Conservation (phyloP, 306 rosid species). For the Medicago arabica region DNA sequence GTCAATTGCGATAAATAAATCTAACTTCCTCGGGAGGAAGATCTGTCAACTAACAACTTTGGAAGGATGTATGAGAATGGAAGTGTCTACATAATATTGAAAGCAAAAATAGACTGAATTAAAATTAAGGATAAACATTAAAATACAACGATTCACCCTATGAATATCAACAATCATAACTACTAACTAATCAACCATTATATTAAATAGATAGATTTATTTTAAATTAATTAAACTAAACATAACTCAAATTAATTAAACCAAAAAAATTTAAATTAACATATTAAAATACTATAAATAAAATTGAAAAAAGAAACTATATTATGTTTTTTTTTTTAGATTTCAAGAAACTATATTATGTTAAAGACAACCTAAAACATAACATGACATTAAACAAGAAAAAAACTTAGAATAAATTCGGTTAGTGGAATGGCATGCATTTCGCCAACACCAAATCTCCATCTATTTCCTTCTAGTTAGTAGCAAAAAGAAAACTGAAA, state of each 20-base stretch:
- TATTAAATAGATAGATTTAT: neutral
- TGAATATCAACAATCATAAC: neutral
- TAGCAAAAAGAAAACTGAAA: conserved; percentile 41
- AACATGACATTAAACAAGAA: conserved; percentile 10
- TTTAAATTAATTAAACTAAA: neutral
- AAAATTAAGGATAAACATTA: neutral
- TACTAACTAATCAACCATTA: neutral
- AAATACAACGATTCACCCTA: neutral
- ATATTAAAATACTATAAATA: conserved; percentile 25
- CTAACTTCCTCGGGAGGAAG: neutral
- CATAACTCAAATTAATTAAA: neutral
- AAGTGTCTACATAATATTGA: neutral
- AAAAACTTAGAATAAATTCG: neutral
- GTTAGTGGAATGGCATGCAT: too few species aligned
- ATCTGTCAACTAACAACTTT: neutral
- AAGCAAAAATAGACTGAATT: neutral
- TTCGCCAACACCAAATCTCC: too few species aligned
- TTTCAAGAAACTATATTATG: neutral
- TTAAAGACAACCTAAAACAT: conserved; percentile 33
- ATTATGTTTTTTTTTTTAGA: too few species aligned
- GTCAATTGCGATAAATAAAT: neutral
- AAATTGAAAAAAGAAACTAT: neutral
- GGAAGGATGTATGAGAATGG: neutral
- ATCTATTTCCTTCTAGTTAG: neutral
- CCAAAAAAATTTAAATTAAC: conserved; percentile 15